Evolutionary conservation across 2,329 filamentous ascomycete species (phyloP).

Genomic region (Diaporthe eres): DNA sequence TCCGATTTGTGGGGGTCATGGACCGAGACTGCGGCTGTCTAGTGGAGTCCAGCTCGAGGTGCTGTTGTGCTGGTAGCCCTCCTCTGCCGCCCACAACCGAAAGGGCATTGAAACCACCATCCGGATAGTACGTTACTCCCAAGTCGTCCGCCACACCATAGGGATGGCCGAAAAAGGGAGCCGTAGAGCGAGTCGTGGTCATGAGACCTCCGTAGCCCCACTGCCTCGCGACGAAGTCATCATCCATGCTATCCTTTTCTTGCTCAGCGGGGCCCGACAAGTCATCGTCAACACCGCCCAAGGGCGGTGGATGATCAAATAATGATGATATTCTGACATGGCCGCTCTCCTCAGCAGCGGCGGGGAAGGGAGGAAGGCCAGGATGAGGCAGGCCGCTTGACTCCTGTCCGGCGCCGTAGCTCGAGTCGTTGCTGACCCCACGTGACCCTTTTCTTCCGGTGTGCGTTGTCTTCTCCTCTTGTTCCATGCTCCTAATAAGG

Average conservation of each 20-base stretch:
- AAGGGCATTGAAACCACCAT: neutral
- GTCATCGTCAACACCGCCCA: neutral
- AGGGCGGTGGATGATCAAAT: neutral
- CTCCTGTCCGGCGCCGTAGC: conserved; percentile 36
- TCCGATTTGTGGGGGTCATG: conserved; percentile 63
- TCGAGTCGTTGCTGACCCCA: conserved; percentile 48
- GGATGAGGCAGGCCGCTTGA: conserved; percentile 29
- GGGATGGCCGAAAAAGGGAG: conserved; percentile 36
- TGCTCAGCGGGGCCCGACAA: neutral
- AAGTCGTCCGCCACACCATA: conserved; percentile 31
- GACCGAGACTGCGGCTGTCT: conserved; percentile 61
- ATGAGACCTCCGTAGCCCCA: neutral
- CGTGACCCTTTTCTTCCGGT: conserved; percentile 45
- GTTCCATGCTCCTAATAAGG: conserved; percentile 43
- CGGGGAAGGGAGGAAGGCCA: conserved; percentile 13
- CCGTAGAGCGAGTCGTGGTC: conserved; percentile 44
- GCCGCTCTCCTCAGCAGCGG: conserved; percentile 28
- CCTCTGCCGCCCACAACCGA: conserved; percentile 12
- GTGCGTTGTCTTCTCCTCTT: conserved; percentile 43
- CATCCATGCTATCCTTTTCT: conserved; percentile 23
- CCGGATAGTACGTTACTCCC: conserved; percentile 24
- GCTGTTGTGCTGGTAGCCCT: conserved; percentile 36
- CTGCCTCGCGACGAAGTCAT: neutral
- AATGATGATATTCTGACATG: conserved; percentile 27
- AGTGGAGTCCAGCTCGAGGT: conserved; percentile 40